Percentiles rank a stretch among this genome's conserved stretches.
phyloP scores from a whole-genome alignment of 345 rosid species.

The Eucalyptus fibrosa region DNA sequence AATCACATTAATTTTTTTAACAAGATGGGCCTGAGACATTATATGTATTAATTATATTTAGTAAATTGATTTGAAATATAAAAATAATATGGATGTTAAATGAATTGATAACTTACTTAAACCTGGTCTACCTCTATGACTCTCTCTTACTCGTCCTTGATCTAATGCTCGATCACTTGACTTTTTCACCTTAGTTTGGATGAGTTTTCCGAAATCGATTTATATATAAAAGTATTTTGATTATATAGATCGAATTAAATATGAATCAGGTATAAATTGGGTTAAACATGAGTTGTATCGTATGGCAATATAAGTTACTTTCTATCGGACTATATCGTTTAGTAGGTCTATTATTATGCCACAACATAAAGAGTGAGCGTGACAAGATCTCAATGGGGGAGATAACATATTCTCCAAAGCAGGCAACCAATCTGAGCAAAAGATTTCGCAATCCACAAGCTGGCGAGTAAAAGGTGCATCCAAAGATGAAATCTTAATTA shows the following conservation, averaged over 20 bases:
- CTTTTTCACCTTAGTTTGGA: no score
- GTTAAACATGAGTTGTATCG: no score
- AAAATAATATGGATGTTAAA: no score
- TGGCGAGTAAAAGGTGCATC: background rate
- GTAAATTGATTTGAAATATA: background rate
- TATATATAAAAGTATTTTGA: no score
- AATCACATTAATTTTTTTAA: background rate
- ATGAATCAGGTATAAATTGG: no score
- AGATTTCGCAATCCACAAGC: background rate
- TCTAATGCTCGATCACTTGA: no score
- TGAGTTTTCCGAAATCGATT: no score
- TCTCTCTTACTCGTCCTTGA: no score
- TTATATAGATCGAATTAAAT: no score
- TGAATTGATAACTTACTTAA: no score
- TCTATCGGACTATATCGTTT: fast-evolving
- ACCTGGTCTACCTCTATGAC: fast-evolving
- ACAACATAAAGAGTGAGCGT: fast-evolving
- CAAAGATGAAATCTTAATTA: background rate
- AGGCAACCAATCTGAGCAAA: background rate
- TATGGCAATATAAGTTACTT: no score
- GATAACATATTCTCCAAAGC: background rate
- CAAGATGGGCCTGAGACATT: background rate
- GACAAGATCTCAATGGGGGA: background rate
- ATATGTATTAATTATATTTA: background rate
- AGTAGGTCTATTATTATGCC: background rate